These are phyloP conservation scores for Gillenia trifoliata DNA, from an alignment of 306 rosid species.

Conservation along the genomic window DNA sequence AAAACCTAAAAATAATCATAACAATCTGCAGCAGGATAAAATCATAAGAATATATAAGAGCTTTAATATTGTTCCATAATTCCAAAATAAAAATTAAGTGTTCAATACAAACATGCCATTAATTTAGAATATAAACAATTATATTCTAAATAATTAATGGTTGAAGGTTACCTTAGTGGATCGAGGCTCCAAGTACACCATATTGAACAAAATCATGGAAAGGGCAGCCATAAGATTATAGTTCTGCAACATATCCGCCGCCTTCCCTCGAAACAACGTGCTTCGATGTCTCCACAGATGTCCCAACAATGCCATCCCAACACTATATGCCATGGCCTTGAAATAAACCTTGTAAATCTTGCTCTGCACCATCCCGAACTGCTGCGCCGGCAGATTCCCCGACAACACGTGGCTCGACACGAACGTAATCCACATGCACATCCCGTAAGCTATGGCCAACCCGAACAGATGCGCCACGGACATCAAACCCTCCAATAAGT, in stretches of 20 bases:
- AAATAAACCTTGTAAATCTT: slow-evolving; percentile 82
- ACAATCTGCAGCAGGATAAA: too few species aligned
- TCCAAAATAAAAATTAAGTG: too few species aligned
- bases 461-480: slow-evolving; percentile 41
- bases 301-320: slow-evolving; percentile 49
- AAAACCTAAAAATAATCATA: too few species aligned
- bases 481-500: slow-evolving; percentile 4
- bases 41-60: too few species aligned
- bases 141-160: not conserved
- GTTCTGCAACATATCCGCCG: slow-evolving; percentile 33
- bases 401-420: slow-evolving; percentile 56
- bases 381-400: slow-evolving; percentile 55
- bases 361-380: slow-evolving; percentile 74
- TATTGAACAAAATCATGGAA: slow-evolving; percentile 35
- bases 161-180: slow-evolving; percentile 54
- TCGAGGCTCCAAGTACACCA: slow-evolving; percentile 71
- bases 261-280: not conserved
- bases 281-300: slow-evolving; percentile 32
- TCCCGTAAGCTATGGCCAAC: slow-evolving; percentile 56
- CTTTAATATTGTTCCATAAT: too few species aligned
- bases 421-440: slow-evolving; percentile 73
- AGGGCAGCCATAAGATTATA: slow-evolving; percentile 45
- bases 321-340: slow-evolving; percentile 40
- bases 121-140: too few species aligned
- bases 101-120: too few species aligned